phyloP scores from a whole-genome alignment of 2,329 filamentous ascomycete species.

The Penicillium brasilianum region DNA sequence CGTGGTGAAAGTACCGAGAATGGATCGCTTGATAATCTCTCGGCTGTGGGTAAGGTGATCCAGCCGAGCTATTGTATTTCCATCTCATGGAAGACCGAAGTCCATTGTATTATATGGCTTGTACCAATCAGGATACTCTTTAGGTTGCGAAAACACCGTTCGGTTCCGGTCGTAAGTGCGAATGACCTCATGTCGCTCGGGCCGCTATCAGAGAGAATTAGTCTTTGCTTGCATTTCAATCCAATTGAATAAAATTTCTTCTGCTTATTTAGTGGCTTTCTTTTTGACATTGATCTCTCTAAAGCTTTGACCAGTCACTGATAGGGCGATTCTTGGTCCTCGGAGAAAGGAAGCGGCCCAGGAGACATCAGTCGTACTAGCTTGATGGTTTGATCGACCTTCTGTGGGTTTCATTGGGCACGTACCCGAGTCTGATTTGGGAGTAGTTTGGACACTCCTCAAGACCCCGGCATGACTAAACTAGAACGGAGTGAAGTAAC shows the following conservation, averaged over 20 bases:
- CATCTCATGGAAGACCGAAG: not conserved
- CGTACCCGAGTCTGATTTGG: conserved; percentile 18
- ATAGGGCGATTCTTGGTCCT: too few species aligned
- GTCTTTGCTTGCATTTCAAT: not conserved
- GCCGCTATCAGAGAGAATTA: not conserved
- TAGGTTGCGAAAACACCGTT: not conserved
- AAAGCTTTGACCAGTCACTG: not conserved
- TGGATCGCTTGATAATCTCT: not conserved
- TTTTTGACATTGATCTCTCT: not conserved
- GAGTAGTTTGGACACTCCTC: not conserved
- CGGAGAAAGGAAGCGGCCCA: too few species aligned
- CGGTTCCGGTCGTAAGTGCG: too few species aligned
- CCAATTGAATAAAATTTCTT: not conserved
- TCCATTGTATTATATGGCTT: not conserved
- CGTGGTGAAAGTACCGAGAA: not conserved
- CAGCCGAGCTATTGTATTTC: too few species aligned
- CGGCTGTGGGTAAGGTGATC: too few species aligned
- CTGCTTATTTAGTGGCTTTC: not conserved
- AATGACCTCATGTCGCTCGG: not conserved
- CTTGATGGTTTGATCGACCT: not conserved
- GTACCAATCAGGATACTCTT: not conserved
- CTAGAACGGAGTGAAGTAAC: not conserved
- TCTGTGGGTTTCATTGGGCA: not conserved
- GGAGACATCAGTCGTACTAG: not conserved
- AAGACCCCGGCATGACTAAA: not conserved